Conservation (phyloP, 129 eudicot genomes). For the Escallonia rubra region DNA sequence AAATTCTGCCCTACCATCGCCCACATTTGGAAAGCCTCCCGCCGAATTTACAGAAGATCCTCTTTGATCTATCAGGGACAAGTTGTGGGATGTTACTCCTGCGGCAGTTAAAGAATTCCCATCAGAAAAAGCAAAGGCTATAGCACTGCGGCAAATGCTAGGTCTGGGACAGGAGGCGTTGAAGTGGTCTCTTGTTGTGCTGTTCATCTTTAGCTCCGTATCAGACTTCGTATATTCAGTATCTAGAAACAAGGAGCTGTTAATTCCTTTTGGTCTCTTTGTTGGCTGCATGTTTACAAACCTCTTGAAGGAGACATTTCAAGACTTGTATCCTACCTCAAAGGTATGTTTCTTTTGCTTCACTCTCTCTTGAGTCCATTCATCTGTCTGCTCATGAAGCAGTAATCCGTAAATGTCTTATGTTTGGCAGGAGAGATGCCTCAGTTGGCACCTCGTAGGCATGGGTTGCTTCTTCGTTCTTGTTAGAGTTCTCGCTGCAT, state of each 20-base stretch:
- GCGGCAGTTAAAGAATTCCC: slow-evolving; percentile 28
- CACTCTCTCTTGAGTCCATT: neutral
- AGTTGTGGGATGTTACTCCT: slow-evolving; percentile 23
- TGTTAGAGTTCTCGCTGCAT: slow-evolving; percentile 17
- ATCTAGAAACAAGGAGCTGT: slow-evolving; percentile 34
- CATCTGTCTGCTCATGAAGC: no score
- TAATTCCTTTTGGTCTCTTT: slow-evolving; percentile 37
- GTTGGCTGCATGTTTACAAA: slow-evolving; percentile 23
- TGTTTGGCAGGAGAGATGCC: slow-evolving; percentile 21
- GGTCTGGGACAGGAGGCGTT: slow-evolving; percentile 16
- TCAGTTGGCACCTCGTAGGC: slow-evolving; percentile 23
- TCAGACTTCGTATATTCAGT: slow-evolving; percentile 25
- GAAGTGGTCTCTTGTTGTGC: slow-evolving; percentile 34
- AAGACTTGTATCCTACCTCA: slow-evolving; percentile 7
- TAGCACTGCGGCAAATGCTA: slow-evolving; percentile 18
- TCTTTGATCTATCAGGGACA: slow-evolving; percentile 25
- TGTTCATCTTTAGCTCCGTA: slow-evolving; percentile 16
- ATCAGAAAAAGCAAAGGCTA: slow-evolving; percentile 35
- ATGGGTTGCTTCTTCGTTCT: slow-evolving; percentile 28
- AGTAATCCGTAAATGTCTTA: no score
- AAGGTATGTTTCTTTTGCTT: slow-evolving; percentile 21
- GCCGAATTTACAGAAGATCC: no score
- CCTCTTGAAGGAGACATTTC: slow-evolving; percentile 21
- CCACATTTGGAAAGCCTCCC: no score
- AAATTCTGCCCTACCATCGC: no score